phyloP scores from a whole-genome alignment of 2,329 filamentous ascomycete species.

The Trichoderma sp. region DNA sequence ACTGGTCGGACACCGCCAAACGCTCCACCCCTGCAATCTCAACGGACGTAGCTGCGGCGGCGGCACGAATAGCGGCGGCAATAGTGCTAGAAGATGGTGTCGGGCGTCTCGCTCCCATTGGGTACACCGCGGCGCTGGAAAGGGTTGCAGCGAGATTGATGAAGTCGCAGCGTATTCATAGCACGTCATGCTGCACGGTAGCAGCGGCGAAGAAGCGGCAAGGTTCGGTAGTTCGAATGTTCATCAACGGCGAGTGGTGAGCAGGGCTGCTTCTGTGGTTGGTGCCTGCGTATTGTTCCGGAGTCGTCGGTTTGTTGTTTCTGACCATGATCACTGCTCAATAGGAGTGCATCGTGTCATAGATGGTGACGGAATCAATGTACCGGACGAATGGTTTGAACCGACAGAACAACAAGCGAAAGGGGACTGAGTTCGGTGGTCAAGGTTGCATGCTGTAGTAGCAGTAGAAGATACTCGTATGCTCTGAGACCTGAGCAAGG shows the following conservation, averaged over 20 bases:
- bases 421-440: slow-evolving; percentile 15
- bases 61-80: slow-evolving; percentile 14
- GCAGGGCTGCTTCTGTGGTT: background rate
- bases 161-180: slow-evolving; percentile 7
- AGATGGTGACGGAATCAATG: background rate
- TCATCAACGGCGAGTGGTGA: slow-evolving; percentile 9
- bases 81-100: slow-evolving; percentile 22
- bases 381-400: background rate
- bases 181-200: slow-evolving; percentile 21
- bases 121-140: slow-evolving; percentile 21
- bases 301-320: background rate
- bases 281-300: background rate
- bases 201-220: slow-evolving; percentile 16
- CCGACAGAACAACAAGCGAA: background rate
- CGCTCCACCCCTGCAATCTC: slow-evolving; percentile 2
- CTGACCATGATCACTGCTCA: background rate
- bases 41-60: background rate
- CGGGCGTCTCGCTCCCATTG: slow-evolving; percentile 20
- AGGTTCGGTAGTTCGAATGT: slow-evolving; percentile 10
- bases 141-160: slow-evolving; percentile 14
- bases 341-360: background rate
- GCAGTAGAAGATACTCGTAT: background rate
- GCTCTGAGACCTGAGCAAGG: slow-evolving; percentile 18
- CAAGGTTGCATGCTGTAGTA: slow-evolving; percentile 2
- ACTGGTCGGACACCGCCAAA: slow-evolving; percentile 16